phyloP scores from a whole-genome alignment of 495 filamentous ascomycete species.

The Achaetomiella virescens region DNA sequence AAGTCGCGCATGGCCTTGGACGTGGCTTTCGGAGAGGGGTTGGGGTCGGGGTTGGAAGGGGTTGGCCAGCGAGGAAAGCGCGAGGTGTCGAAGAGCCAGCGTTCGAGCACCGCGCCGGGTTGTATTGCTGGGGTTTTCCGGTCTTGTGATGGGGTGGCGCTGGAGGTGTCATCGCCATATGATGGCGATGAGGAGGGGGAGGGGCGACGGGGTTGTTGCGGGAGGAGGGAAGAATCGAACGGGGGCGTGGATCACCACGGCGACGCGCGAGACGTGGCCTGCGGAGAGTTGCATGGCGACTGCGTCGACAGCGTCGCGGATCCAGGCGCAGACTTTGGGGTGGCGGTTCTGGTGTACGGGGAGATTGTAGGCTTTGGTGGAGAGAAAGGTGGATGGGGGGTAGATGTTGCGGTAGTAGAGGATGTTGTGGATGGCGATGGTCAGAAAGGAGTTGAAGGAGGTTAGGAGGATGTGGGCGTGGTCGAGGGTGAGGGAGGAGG shows the following conservation, averaged over 20 bases:
- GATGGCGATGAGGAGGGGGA: background rate
- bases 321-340: slow-evolving; percentile 85
- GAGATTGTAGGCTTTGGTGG: slow-evolving; percentile 78
- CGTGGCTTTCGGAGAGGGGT: background rate
- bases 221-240: slow-evolving; percentile 8
- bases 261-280: slow-evolving; percentile 59
- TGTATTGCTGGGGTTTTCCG: slow-evolving; percentile 8
- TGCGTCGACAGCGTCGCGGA: slow-evolving; percentile 73
- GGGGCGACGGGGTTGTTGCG: background rate
- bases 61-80: slow-evolving; percentile 62
- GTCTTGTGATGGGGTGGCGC: background rate
- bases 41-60: slow-evolving; percentile 7
- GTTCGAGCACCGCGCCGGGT: slow-evolving; percentile 54
- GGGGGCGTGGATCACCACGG: slow-evolving; percentile 65
- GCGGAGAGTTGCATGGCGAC: slow-evolving; percentile 61
- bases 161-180: background rate
- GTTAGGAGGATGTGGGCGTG: slow-evolving; percentile 43
- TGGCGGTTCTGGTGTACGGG: slow-evolving; percentile 86
- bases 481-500: slow-evolving; percentile 14
- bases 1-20: slow-evolving; percentile 32
- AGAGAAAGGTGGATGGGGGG: slow-evolving; percentile 71
- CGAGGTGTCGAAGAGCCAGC: slow-evolving; percentile 79
- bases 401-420: slow-evolving; percentile 84
- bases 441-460: slow-evolving; percentile 72
- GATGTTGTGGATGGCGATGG: slow-evolving; percentile 85